Conservation (phyloP, 176 grass and related monocot species). For the Juncus effusus region DNA sequence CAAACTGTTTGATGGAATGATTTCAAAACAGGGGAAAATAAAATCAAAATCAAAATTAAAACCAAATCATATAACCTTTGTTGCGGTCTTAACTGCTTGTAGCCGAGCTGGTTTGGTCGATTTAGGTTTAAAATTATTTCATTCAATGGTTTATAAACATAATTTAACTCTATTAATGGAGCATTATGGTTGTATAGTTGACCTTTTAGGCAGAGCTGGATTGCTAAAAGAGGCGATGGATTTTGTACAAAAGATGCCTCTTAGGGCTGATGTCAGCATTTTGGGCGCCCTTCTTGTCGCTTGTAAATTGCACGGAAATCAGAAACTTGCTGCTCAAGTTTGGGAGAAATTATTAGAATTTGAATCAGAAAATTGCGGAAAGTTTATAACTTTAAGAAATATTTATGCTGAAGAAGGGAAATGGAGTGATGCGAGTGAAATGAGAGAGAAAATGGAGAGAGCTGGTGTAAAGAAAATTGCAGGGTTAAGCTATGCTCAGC, state of each 20-base stretch:
- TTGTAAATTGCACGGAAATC: conserved; percentile 52
- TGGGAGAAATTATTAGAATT: conserved; percentile 42
- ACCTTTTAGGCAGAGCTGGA: conserved; percentile 47
- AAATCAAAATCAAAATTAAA: background rate
- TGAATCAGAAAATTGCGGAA: conserved; percentile 35
- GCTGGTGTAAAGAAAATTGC: conserved; percentile 49
- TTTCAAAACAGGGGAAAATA: conserved; percentile 14
- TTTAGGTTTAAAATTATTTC: conserved; percentile 49
- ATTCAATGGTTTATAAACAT: conserved; percentile 35
- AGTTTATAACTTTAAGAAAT: conserved; percentile 55
- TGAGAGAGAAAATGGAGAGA: conserved; percentile 50
- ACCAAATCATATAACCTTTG: conserved; percentile 62
- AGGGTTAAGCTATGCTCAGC: conserved; percentile 35
- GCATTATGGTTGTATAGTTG: conserved; percentile 75
- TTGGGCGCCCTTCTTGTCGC: conserved; percentile 72
- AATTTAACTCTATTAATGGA: conserved; percentile 49
- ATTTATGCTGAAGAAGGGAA: conserved; percentile 46
- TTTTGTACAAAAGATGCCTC: conserved; percentile 53
- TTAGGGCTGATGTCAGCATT: conserved; percentile 53
- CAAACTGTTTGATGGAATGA: conserved; percentile 43
- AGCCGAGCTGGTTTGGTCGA: conserved; percentile 50
- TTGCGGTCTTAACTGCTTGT: conserved; percentile 54
- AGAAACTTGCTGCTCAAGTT: conserved; percentile 36
- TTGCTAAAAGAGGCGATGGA: conserved; percentile 45
- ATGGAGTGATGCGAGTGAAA: conserved; percentile 46